Conservation (phyloP, 129 eudicot genomes). For the Saposhnikovia divaricata region DNA sequence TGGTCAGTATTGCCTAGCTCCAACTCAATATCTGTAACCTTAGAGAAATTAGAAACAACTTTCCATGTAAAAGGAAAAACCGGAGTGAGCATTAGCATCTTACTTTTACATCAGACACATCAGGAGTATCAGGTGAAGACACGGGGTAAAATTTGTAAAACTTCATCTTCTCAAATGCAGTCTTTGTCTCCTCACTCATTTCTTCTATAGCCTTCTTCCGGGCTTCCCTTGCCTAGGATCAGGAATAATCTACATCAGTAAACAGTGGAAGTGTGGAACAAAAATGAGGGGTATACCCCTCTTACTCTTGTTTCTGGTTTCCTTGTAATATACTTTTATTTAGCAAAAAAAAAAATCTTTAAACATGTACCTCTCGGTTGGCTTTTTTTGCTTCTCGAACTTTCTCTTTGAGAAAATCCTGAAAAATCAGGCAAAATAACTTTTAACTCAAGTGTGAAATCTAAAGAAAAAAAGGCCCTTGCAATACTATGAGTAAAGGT, state of each 20-base stretch:
- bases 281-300: too few species aligned
- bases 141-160: conserved; percentile 93
- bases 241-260: background rate
- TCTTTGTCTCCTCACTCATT: conserved; percentile 53
- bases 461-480: background rate
- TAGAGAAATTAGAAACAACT: background rate
- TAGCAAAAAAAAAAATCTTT: too few species aligned
- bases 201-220: conserved; percentile 59
- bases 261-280: background rate
- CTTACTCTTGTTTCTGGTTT: too few species aligned
- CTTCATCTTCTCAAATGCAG: conserved; percentile 70
- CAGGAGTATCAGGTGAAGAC: conserved; percentile 70
- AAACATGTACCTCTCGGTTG: conserved; percentile 70
- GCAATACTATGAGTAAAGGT: background rate
- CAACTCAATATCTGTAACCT: background rate
- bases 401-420: conserved; percentile 69
- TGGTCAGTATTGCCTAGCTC: background rate
- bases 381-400: conserved; percentile 75
- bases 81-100: background rate
- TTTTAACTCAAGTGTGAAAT: background rate
- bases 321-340: too few species aligned
- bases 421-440: background rate
- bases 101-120: conserved; percentile 82
- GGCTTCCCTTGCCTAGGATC: conserved; percentile 68
- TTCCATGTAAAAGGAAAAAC: background rate